A percentile compares a stretch with the other conserved stretches of the same genome.
phyloP scores from a whole-genome alignment of 202 grass and related monocot genomes.

The Zizania palustris region DNA sequence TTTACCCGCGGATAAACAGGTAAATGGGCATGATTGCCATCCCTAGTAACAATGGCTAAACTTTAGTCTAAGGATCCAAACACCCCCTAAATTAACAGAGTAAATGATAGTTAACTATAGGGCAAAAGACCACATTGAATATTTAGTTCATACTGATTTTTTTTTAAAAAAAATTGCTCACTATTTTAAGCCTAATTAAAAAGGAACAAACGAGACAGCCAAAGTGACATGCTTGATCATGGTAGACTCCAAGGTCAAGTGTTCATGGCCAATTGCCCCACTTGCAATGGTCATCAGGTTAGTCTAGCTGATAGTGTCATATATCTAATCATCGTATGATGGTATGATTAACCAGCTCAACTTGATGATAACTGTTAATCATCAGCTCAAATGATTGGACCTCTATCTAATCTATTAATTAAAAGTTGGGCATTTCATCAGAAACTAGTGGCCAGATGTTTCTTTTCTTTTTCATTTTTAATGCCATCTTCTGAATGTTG shows the following conservation, averaged over 20 bases:
- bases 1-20: no score
- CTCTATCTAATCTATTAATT: no score
- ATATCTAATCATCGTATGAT: background rate
- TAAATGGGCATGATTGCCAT: no score
- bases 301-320: background rate
- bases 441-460: constrained; percentile 8
- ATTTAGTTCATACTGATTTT: background rate
- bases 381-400: constrained; percentile 37
- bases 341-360: background rate
- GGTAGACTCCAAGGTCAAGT: background rate
- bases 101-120: no score
- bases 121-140: background rate
- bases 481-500: background rate
- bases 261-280: background rate
- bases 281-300: background rate
- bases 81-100: no score
- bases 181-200: background rate
- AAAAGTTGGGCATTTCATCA: background rate
- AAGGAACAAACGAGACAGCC: background rate
- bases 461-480: background rate
- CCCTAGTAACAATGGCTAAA: no score
- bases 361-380: background rate
- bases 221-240: background rate
- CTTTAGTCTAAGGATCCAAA: no score
- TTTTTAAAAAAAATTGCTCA: background rate